Base-by-base conservation (phyloP, 352 stramenopile genomes). In the Phytophthora pistaciae region DNA sequence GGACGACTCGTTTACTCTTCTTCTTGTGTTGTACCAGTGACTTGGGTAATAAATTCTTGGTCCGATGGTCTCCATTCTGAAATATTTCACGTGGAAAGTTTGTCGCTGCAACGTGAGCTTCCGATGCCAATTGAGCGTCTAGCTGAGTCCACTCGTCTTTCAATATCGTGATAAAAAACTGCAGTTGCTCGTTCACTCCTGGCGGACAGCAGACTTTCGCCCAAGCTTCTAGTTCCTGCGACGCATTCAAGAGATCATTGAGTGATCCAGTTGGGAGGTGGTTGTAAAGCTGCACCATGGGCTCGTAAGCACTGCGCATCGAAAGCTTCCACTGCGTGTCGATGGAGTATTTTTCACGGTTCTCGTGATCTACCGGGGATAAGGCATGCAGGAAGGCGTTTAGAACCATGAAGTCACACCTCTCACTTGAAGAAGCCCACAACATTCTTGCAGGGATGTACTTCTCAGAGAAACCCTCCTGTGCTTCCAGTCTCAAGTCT, bases 371-470 rank as follows among this genome's bases (percentile, higher is more conserved):
- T 2, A 77, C 68, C 8, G 85, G 85, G 5, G 79, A 78, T 55
- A 91, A 42, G 4, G 69, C 77, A 40, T 92, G 85, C 46, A 90
- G 72, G 25, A 84, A 83, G 11, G 79, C 79, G 49, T 91, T 71
- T 44, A 85, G 44, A 29, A 90, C 64, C 8, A 90, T 18, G 53
- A 85, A 84, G 55, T 90, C 82, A 33, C 72, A 81, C 5, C 74
- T 67, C 29, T 88, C 82, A 9, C 46, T 61, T 0, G 23, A 33
- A 3, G 44, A 38, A 4, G 75, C 66, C 74, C 78, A 83, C 13
- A 65, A 21, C 0, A 7, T 40, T 58, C 31, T 40, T 42, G 31
- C 38, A 13, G 50, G 13, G 16, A 5, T 27, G 18, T 53, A 9
- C 7, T n/a, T 27, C 2, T 36, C n/a, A 40, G 16, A 25, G 14